phyloP scores from a whole-genome alignment of 176 grass and related monocot species.

The Urochloa ruziziensis region DNA sequence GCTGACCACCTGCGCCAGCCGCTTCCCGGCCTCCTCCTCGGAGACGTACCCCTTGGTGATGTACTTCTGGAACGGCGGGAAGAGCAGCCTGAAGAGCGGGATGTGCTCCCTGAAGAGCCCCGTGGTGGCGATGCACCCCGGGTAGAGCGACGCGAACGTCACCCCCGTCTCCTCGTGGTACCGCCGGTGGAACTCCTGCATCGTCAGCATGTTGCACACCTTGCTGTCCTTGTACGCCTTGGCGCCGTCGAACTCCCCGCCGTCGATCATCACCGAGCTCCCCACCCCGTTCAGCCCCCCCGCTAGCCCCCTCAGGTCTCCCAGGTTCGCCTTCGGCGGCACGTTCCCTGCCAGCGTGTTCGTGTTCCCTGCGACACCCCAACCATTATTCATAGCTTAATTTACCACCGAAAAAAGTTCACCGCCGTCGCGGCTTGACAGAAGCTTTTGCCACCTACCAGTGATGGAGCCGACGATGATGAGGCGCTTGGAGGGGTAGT shows the following conservation, averaged over 20 bases:
- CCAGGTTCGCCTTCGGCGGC: slow-evolving; percentile 97
- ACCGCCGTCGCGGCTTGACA: too few relatives aligned
- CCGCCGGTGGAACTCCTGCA: slow-evolving; percentile 88
- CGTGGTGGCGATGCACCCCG: slow-evolving; percentile 94
- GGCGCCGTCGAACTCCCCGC: slow-evolving; percentile 83
- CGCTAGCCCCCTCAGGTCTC: slow-evolving; percentile 75
- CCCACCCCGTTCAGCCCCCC: slow-evolving; percentile 62
- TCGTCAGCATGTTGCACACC: slow-evolving; percentile 98
- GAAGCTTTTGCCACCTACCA: too few relatives aligned
- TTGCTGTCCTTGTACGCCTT: slow-evolving; percentile 99
- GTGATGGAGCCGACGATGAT: slow-evolving; percentile 99
- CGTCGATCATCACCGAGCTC: slow-evolving; percentile 83
- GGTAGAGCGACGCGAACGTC: slow-evolving; percentile 91
- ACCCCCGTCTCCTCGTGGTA: slow-evolving; percentile 91
- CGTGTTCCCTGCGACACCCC: slow-evolving; percentile 79
- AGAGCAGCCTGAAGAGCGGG: slow-evolving; percentile 79
- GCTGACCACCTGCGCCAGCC: slow-evolving; percentile 90
- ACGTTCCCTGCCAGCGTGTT: slow-evolving; percentile 90
- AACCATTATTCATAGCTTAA: neutral
- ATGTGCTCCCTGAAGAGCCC: slow-evolving; percentile 87
- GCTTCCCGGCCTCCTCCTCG: slow-evolving; percentile 92
- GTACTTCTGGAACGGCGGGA: slow-evolving; percentile 98
- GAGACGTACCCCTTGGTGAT: slow-evolving; percentile 96
- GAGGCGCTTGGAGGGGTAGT: slow-evolving; percentile 84
- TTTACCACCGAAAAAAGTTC: too few relatives aligned